Base-by-base conservation (phyloP, 352 stramenopile species). In the Albugo candida region DNA sequence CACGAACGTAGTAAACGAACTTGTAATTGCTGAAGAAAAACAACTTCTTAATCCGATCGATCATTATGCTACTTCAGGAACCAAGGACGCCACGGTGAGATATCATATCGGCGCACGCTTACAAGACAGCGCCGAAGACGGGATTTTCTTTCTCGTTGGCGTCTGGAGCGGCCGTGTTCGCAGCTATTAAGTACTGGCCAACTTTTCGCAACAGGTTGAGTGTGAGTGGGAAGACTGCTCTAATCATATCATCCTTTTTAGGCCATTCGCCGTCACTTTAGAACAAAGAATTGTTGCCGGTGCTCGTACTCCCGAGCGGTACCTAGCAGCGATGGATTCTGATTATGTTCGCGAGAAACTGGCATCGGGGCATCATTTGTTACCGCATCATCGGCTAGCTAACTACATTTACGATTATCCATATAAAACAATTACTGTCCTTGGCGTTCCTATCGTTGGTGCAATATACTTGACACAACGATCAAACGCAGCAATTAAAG, bases 341-440 rank as follows among this genome's bases (percentile, higher is more conserved):
- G 47, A 56, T 36, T 70, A 74, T 44, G 64, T 81, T 11, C 64
- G 60, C 20, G 40, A 51, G 17, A 24, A 43, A 43, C 8, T 24
- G 17, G 20, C 38, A 24, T 24, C 8, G 17, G 20, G 8, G 3
- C 20, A 19, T 43, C 17, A 19, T 19, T 64, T 86, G 36, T 70
- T 70, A 50, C 54, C 64, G 45, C 67, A 78, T 62, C 65, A 89
- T 52, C 61, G 61, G 14, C 40, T 55, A 5, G 73, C 73, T 51
- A 89, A 89, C 61, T 70, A 72, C 38, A 47, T 89, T 49, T 86
- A 85, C 56, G 76, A 89, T 51, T 67, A 86, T 57, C 76, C 76
- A 51, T 89, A 83, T 59, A 63, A 64, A 36, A 56, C 65, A 17
- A 47, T 89, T 16, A 47, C 68, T 21, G 52, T 54, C 0, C 60